A percentile compares a stretch with the other conserved stretches of the same genome.
phyloP scores from a whole-genome alignment of 2,329 filamentous ascomycete species.

The Colletotrichum spinosum region DNA sequence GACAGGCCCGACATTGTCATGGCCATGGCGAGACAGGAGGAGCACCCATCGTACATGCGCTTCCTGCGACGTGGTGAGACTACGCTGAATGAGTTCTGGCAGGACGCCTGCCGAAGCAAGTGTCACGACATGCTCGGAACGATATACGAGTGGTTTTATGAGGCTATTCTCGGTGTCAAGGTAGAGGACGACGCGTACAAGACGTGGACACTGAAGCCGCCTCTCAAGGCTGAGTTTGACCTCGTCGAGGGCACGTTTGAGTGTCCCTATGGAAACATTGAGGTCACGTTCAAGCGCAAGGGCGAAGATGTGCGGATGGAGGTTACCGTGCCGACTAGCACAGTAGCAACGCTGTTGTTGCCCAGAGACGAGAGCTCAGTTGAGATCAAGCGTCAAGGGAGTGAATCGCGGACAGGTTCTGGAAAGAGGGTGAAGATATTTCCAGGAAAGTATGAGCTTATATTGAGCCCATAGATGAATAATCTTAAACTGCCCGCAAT shows the following conservation, averaged over 20 bases:
- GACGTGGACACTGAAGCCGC: constrained; percentile 52
- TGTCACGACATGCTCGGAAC: constrained; percentile 62
- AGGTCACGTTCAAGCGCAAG: constrained; percentile 39
- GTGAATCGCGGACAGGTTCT: background rate
- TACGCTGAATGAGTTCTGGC: constrained; percentile 57
- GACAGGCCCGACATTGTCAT: constrained; percentile 54
- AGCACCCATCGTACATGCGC: constrained; percentile 61
- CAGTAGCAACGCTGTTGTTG: constrained; percentile 39
- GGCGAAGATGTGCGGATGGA: constrained; percentile 34
- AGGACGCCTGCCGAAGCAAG: constrained; percentile 55
- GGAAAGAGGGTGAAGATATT: constrained; percentile 37
- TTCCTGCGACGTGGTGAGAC: constrained; percentile 58
- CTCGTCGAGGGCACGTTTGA: constrained; percentile 51
- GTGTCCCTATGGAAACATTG: constrained; percentile 52
- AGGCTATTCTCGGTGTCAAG: constrained; percentile 52
- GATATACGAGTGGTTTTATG: constrained; percentile 61
- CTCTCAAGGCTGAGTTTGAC: constrained; percentile 53
- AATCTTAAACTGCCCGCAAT: no score
- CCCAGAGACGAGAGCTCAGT: constrained; percentile 36
- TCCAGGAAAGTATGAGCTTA: constrained; percentile 39
- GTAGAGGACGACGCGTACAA: constrained; percentile 52
- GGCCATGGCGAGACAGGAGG: constrained; percentile 57
- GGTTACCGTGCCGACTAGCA: constrained; percentile 40
- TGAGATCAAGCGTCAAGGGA: constrained; percentile 30
- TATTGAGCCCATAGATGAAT: background rate